phyloP scores from a whole-genome alignment of 2,329 filamentous ascomycete genomes.

The Sclerotiophoma versabilis region DNA sequence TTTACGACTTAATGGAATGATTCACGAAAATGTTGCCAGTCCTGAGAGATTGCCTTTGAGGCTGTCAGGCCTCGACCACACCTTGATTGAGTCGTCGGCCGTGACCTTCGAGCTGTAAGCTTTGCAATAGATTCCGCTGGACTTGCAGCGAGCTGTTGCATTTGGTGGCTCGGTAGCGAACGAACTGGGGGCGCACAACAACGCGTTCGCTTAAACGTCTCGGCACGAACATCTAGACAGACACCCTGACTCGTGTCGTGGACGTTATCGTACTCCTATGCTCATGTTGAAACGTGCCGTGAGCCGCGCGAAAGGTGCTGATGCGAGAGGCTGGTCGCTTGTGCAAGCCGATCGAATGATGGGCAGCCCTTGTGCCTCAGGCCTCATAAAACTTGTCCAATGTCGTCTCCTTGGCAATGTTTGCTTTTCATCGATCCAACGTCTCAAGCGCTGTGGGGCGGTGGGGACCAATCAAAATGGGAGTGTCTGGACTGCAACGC shows the following conservation, averaged over 20 bases:
- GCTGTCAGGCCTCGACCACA: too few relatives aligned
- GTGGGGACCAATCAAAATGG: conserved; percentile 15
- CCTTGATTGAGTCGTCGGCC: too few relatives aligned
- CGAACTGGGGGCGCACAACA: neutral
- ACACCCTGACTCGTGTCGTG: neutral
- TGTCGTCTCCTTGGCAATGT: conserved; percentile 7
- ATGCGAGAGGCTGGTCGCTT: neutral
- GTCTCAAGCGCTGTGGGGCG: conserved; percentile 14
- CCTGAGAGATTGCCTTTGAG: neutral
- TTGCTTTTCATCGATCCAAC: conserved; percentile 7
- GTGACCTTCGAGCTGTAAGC: too few relatives aligned
- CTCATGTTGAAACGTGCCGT: conserved; percentile 2
- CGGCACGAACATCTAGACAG: neutral
- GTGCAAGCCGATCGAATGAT: conserved; percentile 1
- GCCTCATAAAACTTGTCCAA: conserved; percentile 6
- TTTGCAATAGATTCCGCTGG: neutral
- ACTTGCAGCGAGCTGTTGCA: neutral
- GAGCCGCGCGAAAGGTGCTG: conserved; percentile 2
- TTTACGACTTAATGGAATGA: conserved; percentile 3
- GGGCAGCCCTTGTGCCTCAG: neutral
- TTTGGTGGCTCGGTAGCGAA: neutral
- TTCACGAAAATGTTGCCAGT: neutral
- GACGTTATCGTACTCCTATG: neutral
- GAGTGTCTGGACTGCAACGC: conserved; percentile 10
- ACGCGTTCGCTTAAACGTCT: neutral